Percentiles rank a stretch among this genome's conserved stretches.
phyloP scores from a whole-genome alignment of 2,329 filamentous ascomycete species.

The Leptographium lundbergii region DNA sequence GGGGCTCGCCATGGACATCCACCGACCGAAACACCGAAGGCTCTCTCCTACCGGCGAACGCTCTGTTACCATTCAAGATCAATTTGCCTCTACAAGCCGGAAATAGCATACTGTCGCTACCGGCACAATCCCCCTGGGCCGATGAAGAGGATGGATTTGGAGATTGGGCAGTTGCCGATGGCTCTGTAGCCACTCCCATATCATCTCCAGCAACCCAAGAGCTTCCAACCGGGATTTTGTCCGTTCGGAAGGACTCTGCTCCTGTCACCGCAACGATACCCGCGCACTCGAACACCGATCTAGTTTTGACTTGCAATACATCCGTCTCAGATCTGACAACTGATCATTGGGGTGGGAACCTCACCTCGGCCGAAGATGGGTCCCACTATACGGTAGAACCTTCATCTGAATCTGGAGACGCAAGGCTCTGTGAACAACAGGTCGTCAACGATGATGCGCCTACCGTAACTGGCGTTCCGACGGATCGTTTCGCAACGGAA shows the following conservation, averaged over 20 bases:
- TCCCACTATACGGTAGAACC: not conserved
- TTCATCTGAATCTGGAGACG: not conserved
- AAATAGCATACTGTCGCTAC: conserved; percentile 7
- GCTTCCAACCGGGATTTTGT: not conserved
- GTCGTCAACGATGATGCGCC: not conserved
- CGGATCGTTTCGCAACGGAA: not conserved
- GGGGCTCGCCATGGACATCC: conserved; percentile 47
- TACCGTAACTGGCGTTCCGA: not conserved
- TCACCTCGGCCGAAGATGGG: not conserved
- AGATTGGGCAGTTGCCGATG: conserved; percentile 23
- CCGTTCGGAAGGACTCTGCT: conserved; percentile 1
- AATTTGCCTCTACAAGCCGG: conserved; percentile 14
- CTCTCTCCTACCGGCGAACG: not conserved
- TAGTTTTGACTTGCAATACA: not conserved
- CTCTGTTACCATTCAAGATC: not conserved
- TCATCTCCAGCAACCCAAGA: too few species aligned
- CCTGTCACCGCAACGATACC: not conserved
- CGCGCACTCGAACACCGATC: not conserved
- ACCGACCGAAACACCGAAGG: conserved; percentile 20
- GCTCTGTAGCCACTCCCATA: conserved; percentile 13
- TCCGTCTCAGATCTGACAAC: not conserved
- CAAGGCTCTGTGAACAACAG: not conserved
- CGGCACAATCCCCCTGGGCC: conserved; percentile 26
- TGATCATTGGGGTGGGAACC: not conserved
- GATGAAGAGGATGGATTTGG: conserved; percentile 25